These are phyloP conservation scores for Haematococcus lacustris DNA, from an alignment of 139 green algal species.

Conservation along the genomic window DNA sequence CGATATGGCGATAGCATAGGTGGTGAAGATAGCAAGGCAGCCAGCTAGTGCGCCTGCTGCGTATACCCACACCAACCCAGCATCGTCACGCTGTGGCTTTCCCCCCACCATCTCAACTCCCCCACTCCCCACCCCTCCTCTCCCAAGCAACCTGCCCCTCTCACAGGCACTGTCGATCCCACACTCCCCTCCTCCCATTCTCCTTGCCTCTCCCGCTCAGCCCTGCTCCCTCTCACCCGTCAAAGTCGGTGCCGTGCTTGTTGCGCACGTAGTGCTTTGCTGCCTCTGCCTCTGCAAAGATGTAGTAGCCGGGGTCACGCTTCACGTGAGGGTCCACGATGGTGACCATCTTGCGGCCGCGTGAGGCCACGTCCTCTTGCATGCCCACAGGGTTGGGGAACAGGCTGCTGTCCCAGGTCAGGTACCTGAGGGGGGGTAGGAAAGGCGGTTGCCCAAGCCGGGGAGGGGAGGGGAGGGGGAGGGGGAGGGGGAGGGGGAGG, in stretches of 20 bases:
- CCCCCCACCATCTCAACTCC: no score
- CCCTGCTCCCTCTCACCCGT: slow-evolving; percentile 60
- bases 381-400: slow-evolving; percentile 73
- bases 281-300: slow-evolving; percentile 78
- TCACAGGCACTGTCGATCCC: no score
- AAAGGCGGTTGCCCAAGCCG: no score
- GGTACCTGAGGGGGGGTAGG: slow-evolving; percentile 65
- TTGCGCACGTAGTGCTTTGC: slow-evolving; percentile 84
- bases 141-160: no score
- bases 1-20: no score
- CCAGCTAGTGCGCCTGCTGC: no score
- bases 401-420: slow-evolving; percentile 87
- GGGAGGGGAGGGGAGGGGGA: neutral
- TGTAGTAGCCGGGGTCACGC: slow-evolving; percentile 72
- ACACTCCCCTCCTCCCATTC: no score
- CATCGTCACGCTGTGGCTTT: no score
- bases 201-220: no score
- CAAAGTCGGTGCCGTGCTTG: slow-evolving; percentile 76
- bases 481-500: neutral
- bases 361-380: slow-evolving; percentile 60
- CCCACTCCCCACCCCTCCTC: no score
- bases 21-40: no score
- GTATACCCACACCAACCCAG: no score
- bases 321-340: slow-evolving; percentile 99
- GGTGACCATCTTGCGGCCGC: slow-evolving; percentile 86